These are phyloP conservation scores for Monilinia fructicola DNA, from an alignment of 2,329 filamentous ascomycete species.

Conservation along the genomic window DNA sequence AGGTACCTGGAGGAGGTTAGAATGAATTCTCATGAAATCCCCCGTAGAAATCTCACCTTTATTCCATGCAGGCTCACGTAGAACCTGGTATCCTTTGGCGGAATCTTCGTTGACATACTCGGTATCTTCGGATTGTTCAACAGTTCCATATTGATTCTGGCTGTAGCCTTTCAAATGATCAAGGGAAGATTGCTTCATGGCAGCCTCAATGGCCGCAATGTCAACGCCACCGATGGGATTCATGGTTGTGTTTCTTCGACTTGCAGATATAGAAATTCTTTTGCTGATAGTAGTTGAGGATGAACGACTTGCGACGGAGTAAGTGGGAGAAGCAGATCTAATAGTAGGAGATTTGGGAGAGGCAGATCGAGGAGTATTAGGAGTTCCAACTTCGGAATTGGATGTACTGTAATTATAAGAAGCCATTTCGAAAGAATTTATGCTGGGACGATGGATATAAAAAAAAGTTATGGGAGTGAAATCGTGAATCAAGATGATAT, in stretches of 20 bases:
- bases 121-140: slow-evolving; percentile 54
- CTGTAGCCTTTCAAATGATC: slow-evolving; percentile 61
- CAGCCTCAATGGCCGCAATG: slow-evolving; percentile 56
- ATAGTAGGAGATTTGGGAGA: slow-evolving; percentile 27
- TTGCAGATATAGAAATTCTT: slow-evolving; percentile 36
- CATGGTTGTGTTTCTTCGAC: slow-evolving; percentile 34
- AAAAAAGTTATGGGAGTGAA: too few relatives aligned
- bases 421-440: slow-evolving; percentile 32
- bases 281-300: slow-evolving; percentile 29
- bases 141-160: slow-evolving; percentile 55
- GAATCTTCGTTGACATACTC: slow-evolving; percentile 53
- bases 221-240: slow-evolving; percentile 46
- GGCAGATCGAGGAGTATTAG: slow-evolving; percentile 29
- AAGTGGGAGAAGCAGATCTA: slow-evolving; percentile 35
- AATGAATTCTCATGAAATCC: neutral
- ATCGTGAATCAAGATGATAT: too few relatives aligned
- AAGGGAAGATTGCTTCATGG: slow-evolving; percentile 60
- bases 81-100: slow-evolving; percentile 60
- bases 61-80: slow-evolving; percentile 63
- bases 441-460: neutral
- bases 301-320: neutral
- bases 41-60: slow-evolving; percentile 47
- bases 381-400: slow-evolving; percentile 32
- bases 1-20: slow-evolving; percentile 51
- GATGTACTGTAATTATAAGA: slow-evolving; percentile 34